These are phyloP conservation scores for Senecio squalidus DNA, from an alignment of 140 eudicot genomes.

Conservation along the genomic window DNA sequence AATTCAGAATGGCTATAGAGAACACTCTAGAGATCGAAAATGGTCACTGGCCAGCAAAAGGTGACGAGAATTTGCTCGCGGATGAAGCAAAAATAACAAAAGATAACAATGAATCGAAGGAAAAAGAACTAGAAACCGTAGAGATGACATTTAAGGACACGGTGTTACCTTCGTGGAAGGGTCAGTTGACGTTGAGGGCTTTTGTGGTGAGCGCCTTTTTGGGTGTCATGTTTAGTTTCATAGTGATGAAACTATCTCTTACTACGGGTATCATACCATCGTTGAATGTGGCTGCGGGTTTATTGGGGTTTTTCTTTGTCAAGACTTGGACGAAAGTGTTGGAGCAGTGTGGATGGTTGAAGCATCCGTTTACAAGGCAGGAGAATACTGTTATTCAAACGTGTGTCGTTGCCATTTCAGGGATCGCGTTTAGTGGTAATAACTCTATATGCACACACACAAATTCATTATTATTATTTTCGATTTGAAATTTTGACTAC, in stretches of 20 bases:
- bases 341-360: slow-evolving; percentile 37
- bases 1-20: slow-evolving; percentile 25
- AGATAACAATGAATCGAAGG: slow-evolving; percentile 6
- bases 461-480: no score
- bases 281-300: slow-evolving; percentile 65
- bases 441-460: neutral
- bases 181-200: slow-evolving; percentile 56
- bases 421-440: slow-evolving; percentile 78
- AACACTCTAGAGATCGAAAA: slow-evolving; percentile 19
- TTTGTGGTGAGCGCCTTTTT: slow-evolving; percentile 30
- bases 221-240: slow-evolving; percentile 51
- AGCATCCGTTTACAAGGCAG: slow-evolving; percentile 65
- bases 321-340: slow-evolving; percentile 37
- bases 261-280: slow-evolving; percentile 79
- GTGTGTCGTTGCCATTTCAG: slow-evolving; percentile 70
- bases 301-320: slow-evolving; percentile 52
- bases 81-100: neutral
- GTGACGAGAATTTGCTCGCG: slow-evolving; percentile 5
- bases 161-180: slow-evolving; percentile 55
- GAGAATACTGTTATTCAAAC: slow-evolving; percentile 82
- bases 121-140: slow-evolving; percentile 22
- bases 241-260: slow-evolving; percentile 54
- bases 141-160: slow-evolving; percentile 39
- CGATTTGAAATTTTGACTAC: no score
- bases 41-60: neutral